phyloP scores from a whole-genome alignment of 345 rosid genomes.

The Mercurialis annua region DNA sequence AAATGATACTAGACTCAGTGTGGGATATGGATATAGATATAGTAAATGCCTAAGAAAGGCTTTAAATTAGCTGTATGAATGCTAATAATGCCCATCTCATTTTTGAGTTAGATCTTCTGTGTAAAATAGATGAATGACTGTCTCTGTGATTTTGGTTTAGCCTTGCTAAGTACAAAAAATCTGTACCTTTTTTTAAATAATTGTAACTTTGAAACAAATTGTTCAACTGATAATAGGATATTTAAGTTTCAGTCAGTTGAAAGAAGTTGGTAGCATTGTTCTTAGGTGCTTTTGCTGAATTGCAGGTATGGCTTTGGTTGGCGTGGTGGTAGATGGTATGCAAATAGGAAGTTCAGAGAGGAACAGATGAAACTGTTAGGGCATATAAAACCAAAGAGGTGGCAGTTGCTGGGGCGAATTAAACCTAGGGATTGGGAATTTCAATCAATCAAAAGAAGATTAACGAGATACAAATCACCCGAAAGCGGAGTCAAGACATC shows the following conservation, averaged over 20 bases:
- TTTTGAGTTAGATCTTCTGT: background rate
- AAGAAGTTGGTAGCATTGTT: background rate
- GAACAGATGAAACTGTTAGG: constrained; percentile 81
- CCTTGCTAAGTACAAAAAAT: background rate
- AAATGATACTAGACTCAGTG: background rate
- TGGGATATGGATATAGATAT: background rate
- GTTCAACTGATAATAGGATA: background rate
- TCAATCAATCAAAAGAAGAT: constrained; percentile 48
- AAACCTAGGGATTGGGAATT: constrained; percentile 54
- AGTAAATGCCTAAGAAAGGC: background rate
- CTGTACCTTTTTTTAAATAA: background rate
- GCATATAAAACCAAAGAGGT: constrained; percentile 64
- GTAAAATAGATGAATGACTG: background rate
- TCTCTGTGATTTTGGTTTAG: background rate
- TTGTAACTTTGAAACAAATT: background rate
- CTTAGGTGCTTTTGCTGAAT: constrained; percentile 11
- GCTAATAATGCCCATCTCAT: background rate
- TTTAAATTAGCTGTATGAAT: background rate
- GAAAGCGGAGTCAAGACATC: constrained; percentile 31
- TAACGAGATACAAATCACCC: constrained; percentile 34
- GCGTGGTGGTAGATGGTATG: constrained; percentile 93
- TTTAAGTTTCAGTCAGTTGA: constrained; percentile 2
- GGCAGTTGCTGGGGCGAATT: constrained; percentile 62
- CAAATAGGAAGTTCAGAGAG: constrained; percentile 68
- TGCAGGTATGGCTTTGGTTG: constrained; percentile 89